Evolutionary conservation across 805 yeast genomes (phyloP), one percentile per base, ranked within the genome.

Genomic region (Hermanozyma aechmeae): DNA sequence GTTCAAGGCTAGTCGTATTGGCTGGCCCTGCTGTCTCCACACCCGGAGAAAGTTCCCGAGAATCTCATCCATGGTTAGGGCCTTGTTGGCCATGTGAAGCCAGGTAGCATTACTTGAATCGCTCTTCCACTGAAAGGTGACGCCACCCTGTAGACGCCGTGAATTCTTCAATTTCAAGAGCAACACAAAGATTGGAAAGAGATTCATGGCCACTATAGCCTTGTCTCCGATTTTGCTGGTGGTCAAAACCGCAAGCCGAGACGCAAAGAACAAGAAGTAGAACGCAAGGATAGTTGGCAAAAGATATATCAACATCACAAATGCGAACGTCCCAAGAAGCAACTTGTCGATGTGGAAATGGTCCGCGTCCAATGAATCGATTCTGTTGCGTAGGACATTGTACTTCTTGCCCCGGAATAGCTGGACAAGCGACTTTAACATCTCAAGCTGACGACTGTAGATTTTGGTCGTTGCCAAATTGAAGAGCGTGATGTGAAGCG

Each of bases 261-360:
- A 59, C 0, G 66, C 35, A 5, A 83, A 79, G 52, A 86, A 89
- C 14, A 78, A 71, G 12, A 76, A 41, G 47, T 92, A 92, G 48
- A 87, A 92, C 10, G 92, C 92, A 40, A 78, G 50, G 2, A 85
- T 79, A 0, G 99, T 92, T 1, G 98, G 98, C 28, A 86, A 52
- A 19, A 93, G 58, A 41, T 86, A 82, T 0, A 80, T 56, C 29
- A 83, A 58, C 11, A 87, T 73, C 27, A 89, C 84, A 54, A 92
- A 92, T 12, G 89, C 53, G 32, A 92, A 65, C 3, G 96, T 92
- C 0, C 98, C 98, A 48, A 89, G 57, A 27, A 93, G 58, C 32
- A 89, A 62, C 46, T 87, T 95, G 49, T 87, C 96, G 15, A 89
- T 59, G 35, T 82, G 89, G 50, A 82, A 89, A 17, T 45, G 45